Percentiles rank a stretch among this genome's conserved stretches.
phyloP scores from a whole-genome alignment of 78 protist genomes.

The Emiliania huxleyi region DNA sequence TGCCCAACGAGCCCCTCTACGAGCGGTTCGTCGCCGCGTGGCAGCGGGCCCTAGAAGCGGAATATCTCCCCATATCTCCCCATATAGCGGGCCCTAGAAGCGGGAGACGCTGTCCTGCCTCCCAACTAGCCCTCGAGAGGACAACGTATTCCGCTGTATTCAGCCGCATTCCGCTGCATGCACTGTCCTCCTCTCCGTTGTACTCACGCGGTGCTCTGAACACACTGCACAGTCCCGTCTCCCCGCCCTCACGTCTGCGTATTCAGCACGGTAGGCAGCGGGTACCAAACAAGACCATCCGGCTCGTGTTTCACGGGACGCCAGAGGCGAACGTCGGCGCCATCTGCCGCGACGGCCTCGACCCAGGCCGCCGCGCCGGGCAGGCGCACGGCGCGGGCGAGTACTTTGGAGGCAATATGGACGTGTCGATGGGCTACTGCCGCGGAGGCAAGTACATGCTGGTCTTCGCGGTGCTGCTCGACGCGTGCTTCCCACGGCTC shows the following conservation, averaged over 20 bases:
- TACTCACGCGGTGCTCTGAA: too few species aligned
- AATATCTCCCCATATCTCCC: too few species aligned
- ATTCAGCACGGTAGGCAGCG: too few species aligned
- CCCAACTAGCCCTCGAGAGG: too few species aligned
- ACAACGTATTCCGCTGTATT: too few species aligned
- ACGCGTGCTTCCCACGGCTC: too few species aligned
- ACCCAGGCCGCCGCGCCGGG: not conserved
- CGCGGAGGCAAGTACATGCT: not conserved
- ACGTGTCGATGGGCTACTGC: not conserved
- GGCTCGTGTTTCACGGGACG: slow-evolving; percentile 1
- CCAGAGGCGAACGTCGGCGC: not conserved
- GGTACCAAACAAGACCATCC: not conserved
- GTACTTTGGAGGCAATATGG: not conserved
- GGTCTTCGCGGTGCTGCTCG: slow-evolving; percentile 13
- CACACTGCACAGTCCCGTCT: too few species aligned
- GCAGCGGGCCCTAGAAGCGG: not conserved
- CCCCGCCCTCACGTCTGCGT: too few species aligned
- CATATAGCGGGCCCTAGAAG: too few species aligned
- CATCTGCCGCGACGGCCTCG: not conserved
- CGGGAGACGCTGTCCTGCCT: too few species aligned
- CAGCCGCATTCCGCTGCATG: too few species aligned
- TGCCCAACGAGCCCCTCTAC: not conserved
- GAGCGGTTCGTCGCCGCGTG: not conserved
- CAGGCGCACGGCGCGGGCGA: slow-evolving; percentile 22
- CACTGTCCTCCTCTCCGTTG: too few species aligned